Base-by-base conservation (phyloP, 331 rosid genomes). In the Pyrus hybrid region DNA sequence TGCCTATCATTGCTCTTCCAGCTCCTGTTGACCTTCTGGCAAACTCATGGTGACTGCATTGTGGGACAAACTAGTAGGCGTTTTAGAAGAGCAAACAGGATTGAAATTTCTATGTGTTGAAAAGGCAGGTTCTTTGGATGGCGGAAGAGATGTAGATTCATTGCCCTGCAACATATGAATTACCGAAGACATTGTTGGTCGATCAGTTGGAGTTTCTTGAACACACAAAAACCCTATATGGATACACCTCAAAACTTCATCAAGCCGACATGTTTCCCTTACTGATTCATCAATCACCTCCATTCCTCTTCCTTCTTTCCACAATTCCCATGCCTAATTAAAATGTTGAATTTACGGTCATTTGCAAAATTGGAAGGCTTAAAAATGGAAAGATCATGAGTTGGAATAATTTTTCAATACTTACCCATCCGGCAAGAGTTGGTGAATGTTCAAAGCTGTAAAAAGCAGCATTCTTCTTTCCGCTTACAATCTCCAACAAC, bases 11-110 rank as follows among this genome's bases (percentile, higher is more conserved):
- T 49, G 0, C 8, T 49, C n/a, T 5, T 16, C 0, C 56, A 49
- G 16, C 0, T 1, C 9, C 9, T 16, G 16, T 49, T 9, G 4
- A 6, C 56, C 56, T 49, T 49, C 4, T 16, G 8, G n/a, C 56
- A 16, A 49, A 49, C 56, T 49, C 56, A 16, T 49, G 56, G 56
- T 49, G 56, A 49, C 9, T 49, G n/a, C 1, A 0, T 16, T 49
- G 6, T 16, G n/a, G 9, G n/a, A 6, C 1, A 16, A 16, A 49
- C 0, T 2, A 0, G 56, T 1, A 6, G 9, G 9, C 17, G 9
- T 49, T 16, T 17, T 0, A 49, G n/a, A 49, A 49, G n/a, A 49
- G 17, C 9, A 0, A 49, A 49, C n/a, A 49, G 0, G 3, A 49
- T 0, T 0, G 9, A 6, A 17, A 16, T 49, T 49, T 6, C 56